Base-by-base conservation (phyloP, 768 basidiomycete species). In the Mycena galopus region DNA sequence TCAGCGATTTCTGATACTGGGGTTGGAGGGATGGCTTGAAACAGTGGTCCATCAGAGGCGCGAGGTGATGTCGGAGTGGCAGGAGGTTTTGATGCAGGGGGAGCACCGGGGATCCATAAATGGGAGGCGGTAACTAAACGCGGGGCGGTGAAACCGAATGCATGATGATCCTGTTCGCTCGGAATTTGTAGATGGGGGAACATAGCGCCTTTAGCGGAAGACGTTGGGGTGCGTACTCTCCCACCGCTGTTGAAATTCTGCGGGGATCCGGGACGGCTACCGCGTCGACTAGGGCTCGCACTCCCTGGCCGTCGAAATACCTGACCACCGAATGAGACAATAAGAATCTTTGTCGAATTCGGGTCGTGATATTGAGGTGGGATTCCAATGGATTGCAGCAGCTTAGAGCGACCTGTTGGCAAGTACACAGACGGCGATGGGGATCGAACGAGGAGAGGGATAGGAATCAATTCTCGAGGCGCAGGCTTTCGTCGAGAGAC, bases 241-340 rank as follows among this genome's bases (percentile, higher is more conserved):
- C 63, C 51, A 57, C 16, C 32, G 19, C 23, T 25, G 32, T 37
- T 33, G 62, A 44, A 21, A 44, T 33, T 47, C 17, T 12, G 58
- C 2, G 64, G 37, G 25, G 65, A 27, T 17, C 25, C 62, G 17
- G 17, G 65, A 21, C 68, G 69, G 44, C 75, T 78, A 14, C 39
- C 32, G 32, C 73, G 69, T 47, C 73, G 73, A 62, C 75, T 79
- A 2, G 81, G 82, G 2, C 77, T 78, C 14, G 80, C 79, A 75
- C 88, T 88, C 7, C 81, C 81, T 4, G 91, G 91, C 61, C 85
- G 86, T 65, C 87, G 88, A 79, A 95, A 91, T 10, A 91, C 83
- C 76, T 95, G 94, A 0, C 94, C 94, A 19, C 94, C 94, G 77
- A 95, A 95, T 1, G 93, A 94, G 9, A 95, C 92, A 30, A 95